Evolutionary conservation across 2,329 filamentous ascomycete genomes (phyloP), one percentile per base, ranked within the genome.

Genomic region (Sporothrix pseudoabietina): DNA sequence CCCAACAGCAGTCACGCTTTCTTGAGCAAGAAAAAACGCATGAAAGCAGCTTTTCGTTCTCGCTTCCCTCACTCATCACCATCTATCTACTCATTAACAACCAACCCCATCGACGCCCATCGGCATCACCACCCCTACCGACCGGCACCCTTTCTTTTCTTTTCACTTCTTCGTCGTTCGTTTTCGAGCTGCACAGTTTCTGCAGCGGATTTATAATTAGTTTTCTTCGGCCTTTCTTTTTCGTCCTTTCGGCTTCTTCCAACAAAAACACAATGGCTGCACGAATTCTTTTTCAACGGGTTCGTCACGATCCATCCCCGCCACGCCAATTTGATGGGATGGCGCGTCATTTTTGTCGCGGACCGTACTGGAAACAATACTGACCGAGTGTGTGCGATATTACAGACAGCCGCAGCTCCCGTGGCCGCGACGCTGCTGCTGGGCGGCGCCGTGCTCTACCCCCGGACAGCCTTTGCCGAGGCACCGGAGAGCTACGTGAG

Each of bases 261-360:
- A 26, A 35, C 26, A 61, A 32, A 61, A 3, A 52, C 69, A 85
- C 80, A 81, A 89, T 89, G 87, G 87, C 87, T 83, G 85, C 87
- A 79, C 86, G 87, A 87, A 83, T 88, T 82, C 82, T 89, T 81
- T 82, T 88, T 79, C 85, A 84, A 82, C 84, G 84, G 85, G 87
- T 89, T 79, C 80, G 83, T 73, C 71, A 55, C 70, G 26, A 5
- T 39, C 39, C 30, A n/a, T 69, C 32, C 16, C 44, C 2, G 7
- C 47, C n/a, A 3, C 1, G 4, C 63, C 54, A 44, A 49, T 57
- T 32, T 32, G 39, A 12, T 22, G 26, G 26, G n/a, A 35, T 10
- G 68, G 47, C 63, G 52, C 61, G 61, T 66, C 61, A 30, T 30
- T 47, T 30, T 66, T 19, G 61, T 66, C 39, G 61, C 39, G 14